Percentiles rank a stretch among this genome's conserved stretches.
These are phyloP conservation scores for Melastoma candidum DNA, from an alignment of 441 rosid genomes.

Conservation along the genomic window DNA sequence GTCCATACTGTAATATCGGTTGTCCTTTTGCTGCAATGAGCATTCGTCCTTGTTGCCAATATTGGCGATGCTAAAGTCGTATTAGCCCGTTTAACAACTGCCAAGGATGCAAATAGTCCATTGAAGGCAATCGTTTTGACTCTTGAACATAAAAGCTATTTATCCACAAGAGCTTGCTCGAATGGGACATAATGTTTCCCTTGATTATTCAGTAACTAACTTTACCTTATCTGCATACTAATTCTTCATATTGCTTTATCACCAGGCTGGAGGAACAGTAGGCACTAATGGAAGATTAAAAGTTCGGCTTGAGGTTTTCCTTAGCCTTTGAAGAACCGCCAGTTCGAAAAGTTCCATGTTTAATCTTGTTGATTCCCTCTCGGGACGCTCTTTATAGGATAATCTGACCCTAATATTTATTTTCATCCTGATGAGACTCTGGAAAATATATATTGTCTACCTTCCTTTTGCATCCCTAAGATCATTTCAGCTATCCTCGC, in stretches of 20 bases:
- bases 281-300: slow-evolving; percentile 73
- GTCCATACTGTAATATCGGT: not conserved
- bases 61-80: slow-evolving; percentile 90
- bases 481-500: too few species aligned
- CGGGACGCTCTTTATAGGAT: not conserved
- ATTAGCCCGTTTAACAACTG: slow-evolving; percentile 45
- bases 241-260: slow-evolving; percentile 6
- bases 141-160: slow-evolving; percentile 76
- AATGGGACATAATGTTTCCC: slow-evolving; percentile 14
- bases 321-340: slow-evolving; percentile 80
- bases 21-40: slow-evolving; percentile 2
- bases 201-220: not conserved
- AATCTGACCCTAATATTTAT: too few species aligned
- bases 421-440: too few species aligned
- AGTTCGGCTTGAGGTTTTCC: slow-evolving; percentile 81
- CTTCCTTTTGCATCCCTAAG: too few species aligned
- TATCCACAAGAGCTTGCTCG: slow-evolving; percentile 81
- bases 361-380: slow-evolving; percentile 1
- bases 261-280: slow-evolving; percentile 65
- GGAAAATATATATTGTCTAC: too few species aligned
- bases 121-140: slow-evolving; percentile 69
- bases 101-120: slow-evolving; percentile 28
- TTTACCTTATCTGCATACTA: not conserved
- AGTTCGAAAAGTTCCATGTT: slow-evolving; percentile 56
- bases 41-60: slow-evolving; percentile 67